Conservation (phyloP, 2,329 filamentous ascomycete genomes). For the Cytospora piceae region DNA sequence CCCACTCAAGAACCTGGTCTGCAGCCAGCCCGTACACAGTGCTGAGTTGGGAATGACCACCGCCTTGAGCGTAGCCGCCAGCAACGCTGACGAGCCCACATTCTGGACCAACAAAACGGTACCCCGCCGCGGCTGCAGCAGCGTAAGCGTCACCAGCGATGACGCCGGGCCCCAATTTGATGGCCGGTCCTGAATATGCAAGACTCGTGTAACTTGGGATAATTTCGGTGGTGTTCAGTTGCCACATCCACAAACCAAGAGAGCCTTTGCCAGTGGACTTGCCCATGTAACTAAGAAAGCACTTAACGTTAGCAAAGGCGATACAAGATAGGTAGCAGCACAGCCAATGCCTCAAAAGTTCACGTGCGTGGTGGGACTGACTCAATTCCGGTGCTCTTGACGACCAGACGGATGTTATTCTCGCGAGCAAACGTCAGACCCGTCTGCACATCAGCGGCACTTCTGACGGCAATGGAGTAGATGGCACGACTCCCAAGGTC, state of each 20-base stretch:
- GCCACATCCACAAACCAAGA: slow-evolving; percentile 51
- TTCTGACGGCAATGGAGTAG: slow-evolving; percentile 37
- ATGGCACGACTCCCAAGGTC: slow-evolving; percentile 41
- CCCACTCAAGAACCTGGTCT: slow-evolving; percentile 51
- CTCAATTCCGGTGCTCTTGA: slow-evolving; percentile 56
- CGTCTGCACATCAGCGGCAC: slow-evolving; percentile 31
- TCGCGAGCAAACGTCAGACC: slow-evolving; percentile 42
- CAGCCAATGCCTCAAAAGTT: too few species aligned
- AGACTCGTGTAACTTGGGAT: slow-evolving; percentile 34
- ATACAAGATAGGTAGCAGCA: too few species aligned
- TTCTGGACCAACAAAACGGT: slow-evolving; percentile 49
- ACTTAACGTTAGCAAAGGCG: neutral
- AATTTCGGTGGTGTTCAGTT: slow-evolving; percentile 46
- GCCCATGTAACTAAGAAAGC: slow-evolving; percentile 42
- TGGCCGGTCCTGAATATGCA: slow-evolving; percentile 50
- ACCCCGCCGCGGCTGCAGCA: slow-evolving; percentile 41
- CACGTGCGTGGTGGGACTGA: slow-evolving; percentile 32
- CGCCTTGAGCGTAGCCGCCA: slow-evolving; percentile 56
- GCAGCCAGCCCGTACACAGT: slow-evolving; percentile 52
- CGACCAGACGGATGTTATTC: slow-evolving; percentile 50
- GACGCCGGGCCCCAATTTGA: slow-evolving; percentile 55
- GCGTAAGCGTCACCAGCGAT: slow-evolving; percentile 47
- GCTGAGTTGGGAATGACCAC: slow-evolving; percentile 51
- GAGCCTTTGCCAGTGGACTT: slow-evolving; percentile 56
- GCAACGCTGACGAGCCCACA: slow-evolving; percentile 50